phyloP scores from a whole-genome alignment of 495 filamentous ascomycete genomes.

The Aspergillus sparsus region DNA sequence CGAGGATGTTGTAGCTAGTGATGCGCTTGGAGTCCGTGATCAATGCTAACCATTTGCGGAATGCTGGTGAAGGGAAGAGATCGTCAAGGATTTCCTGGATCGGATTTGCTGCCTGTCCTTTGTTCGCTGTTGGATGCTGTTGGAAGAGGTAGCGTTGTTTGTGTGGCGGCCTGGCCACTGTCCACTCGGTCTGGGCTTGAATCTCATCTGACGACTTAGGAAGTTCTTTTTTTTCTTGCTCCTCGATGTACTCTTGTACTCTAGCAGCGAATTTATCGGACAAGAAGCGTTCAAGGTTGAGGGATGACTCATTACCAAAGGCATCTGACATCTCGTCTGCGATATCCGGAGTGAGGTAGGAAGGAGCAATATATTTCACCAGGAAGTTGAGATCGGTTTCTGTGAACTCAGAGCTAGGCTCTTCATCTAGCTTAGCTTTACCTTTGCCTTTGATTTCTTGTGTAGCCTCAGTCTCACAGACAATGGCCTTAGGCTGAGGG shows the following conservation, averaged over 20 bases:
- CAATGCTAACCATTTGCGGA: slow-evolving; percentile 83
- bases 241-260: slow-evolving; percentile 67
- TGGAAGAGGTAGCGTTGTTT: slow-evolving; percentile 92
- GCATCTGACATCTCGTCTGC: slow-evolving; percentile 75
- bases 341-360: slow-evolving; percentile 92
- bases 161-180: slow-evolving; percentile 83
- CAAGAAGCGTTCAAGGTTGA: slow-evolving; percentile 76
- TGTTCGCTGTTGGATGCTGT: slow-evolving; percentile 42
- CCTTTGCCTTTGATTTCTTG: slow-evolving; percentile 37
- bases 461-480: slow-evolving; percentile 32
- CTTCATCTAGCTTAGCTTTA: slow-evolving; percentile 49
- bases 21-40: slow-evolving; percentile 69
- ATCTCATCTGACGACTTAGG: slow-evolving; percentile 54
- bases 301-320: slow-evolving; percentile 79
- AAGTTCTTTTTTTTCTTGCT: slow-evolving; percentile 55
- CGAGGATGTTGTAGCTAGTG: slow-evolving; percentile 66
- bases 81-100: slow-evolving; percentile 74
- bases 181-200: slow-evolving; percentile 62
- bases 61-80: slow-evolving; percentile 81
- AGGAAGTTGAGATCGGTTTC: slow-evolving; percentile 82
- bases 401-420: slow-evolving; percentile 57
- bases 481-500: slow-evolving; percentile 63
- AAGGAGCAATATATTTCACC: slow-evolving; percentile 82
- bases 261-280: slow-evolving; percentile 70
- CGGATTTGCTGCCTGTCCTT: slow-evolving; percentile 49